Evolutionary conservation across 140 eudicot species (phyloP).

Genomic region (Cichorium intybus): DNA sequence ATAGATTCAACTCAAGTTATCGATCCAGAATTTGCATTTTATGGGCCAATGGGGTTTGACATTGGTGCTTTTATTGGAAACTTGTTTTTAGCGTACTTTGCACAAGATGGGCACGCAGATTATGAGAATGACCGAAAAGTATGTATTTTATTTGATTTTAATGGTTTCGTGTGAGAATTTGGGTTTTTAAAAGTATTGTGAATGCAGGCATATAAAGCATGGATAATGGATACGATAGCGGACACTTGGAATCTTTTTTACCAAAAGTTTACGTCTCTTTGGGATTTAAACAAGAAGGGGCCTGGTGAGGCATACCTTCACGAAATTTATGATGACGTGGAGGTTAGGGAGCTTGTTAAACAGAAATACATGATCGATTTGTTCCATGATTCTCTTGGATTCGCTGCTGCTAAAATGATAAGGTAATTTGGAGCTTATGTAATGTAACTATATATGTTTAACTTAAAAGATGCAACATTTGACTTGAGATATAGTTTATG

Average conservation of each 20-base stretch:
- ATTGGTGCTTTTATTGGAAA: conserved; percentile 89
- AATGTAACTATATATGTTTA: not conserved
- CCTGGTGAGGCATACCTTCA: conserved; percentile 85
- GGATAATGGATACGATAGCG: conserved; percentile 60
- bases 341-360: conserved; percentile 57
- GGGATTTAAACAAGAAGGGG: conserved; percentile 81
- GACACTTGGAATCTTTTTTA: conserved; percentile 87
- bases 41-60: conserved; percentile 91
- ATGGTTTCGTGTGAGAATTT: not conserved
- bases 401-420: conserved; percentile 93
- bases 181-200: not conserved
- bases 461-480: no score
- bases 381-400: conserved; percentile 89
- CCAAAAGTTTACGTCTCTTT: conserved; percentile 68
- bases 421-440: conserved; percentile 37
- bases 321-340: conserved; percentile 55
- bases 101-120: conserved; percentile 81
- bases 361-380: conserved; percentile 69
- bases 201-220: conserved; percentile 62
- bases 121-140: conserved; percentile 59
- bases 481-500: not conserved
- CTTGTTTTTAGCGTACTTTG: conserved; percentile 69
- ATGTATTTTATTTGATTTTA: conserved; percentile 10
- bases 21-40: conserved; percentile 93
- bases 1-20: conserved; percentile 82